Percentiles rank a stretch among this genome's conserved stretches.
These are phyloP conservation scores for Cutaneotrichosporon sp. DNA, from an alignment of 1,284 basidiomycete species.

Conservation along the genomic window DNA sequence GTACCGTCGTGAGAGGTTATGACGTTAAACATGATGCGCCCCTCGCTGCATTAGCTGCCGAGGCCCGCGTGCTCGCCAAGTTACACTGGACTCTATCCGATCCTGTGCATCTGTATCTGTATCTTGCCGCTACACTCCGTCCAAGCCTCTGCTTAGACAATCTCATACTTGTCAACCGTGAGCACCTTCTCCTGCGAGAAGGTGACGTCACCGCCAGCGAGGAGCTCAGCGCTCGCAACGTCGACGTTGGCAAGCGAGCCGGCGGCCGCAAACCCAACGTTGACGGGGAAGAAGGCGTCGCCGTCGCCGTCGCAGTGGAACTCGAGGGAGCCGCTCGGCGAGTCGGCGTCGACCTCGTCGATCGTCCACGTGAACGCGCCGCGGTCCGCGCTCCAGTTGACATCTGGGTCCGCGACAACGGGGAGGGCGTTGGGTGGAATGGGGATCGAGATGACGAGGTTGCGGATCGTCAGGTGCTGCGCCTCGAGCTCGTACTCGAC, in stretches of 20 bases:
- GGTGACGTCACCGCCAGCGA: constrained; percentile 62
- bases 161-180: constrained; percentile 65
- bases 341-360: constrained; percentile 54
- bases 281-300: constrained; percentile 89
- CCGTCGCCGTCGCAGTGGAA: constrained; percentile 82
- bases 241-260: constrained; percentile 73
- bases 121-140: background rate
- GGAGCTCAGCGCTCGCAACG: constrained; percentile 60
- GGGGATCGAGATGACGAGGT: constrained; percentile 86
- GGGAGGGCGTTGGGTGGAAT: constrained; percentile 86
- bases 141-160: constrained; percentile 44
- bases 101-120: constrained; percentile 6
- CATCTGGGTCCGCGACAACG: constrained; percentile 69
- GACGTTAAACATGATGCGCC: too few relatives aligned
- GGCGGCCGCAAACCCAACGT: constrained; percentile 74
- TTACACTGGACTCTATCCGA: background rate
- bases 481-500: constrained; percentile 97
- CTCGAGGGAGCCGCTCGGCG: constrained; percentile 75
- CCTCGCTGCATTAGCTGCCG: too few relatives aligned
- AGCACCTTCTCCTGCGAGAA: constrained; percentile 77
- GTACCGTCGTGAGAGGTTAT: background rate
- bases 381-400: constrained; percentile 77
- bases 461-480: constrained; percentile 71
- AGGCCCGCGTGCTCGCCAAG: background rate
- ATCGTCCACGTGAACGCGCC: constrained; percentile 84